These are phyloP conservation scores for Sicyos edulis DNA, from an alignment of 306 rosid species.

Conservation along the genomic window DNA sequence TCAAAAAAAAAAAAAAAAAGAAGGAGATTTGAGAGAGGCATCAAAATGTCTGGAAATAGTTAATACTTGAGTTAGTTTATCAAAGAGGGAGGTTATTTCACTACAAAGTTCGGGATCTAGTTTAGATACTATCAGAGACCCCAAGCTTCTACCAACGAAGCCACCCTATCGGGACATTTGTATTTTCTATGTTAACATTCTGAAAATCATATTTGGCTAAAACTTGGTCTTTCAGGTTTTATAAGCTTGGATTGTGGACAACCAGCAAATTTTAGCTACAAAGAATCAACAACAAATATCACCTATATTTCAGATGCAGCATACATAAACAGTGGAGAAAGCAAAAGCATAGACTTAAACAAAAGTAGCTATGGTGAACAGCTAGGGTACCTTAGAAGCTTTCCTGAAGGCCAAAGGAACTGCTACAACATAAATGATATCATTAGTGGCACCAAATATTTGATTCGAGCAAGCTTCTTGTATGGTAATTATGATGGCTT, in stretches of 20 bases:
- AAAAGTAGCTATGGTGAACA: not conserved
- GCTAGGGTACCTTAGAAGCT: constrained; percentile 20
- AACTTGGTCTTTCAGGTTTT: constrained; percentile 24
- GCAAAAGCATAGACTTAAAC: not conserved
- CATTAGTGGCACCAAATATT: constrained; percentile 14
- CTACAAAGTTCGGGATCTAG: too few relatives aligned
- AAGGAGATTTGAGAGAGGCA: too few relatives aligned
- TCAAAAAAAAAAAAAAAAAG: too few relatives aligned
- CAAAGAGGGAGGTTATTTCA: too few relatives aligned
- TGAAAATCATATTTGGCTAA: not conserved
- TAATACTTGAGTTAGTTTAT: too few relatives aligned
- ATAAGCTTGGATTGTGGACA: constrained; percentile 38
- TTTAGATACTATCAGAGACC: too few relatives aligned
- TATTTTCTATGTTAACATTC: not conserved
- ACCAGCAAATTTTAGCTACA: constrained; percentile 10
- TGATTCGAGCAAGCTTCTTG: constrained; percentile 31
- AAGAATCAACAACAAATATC: constrained; percentile 2
- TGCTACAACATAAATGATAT: constrained; percentile 33
- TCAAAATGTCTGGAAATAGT: too few relatives aligned
- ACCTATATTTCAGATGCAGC: constrained; percentile 25
- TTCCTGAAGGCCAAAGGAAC: constrained; percentile 28
- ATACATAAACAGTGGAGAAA: constrained; percentile 22
- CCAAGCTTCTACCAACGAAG: too few relatives aligned
- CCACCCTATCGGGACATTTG: too few relatives aligned
- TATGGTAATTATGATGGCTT: constrained; percentile 40